Evolutionary conservation across 108 stramenopile genomes (phyloP), one percentile per base, ranked within the genome.

Genomic region (Pseudonitzschia multiseries): DNA sequence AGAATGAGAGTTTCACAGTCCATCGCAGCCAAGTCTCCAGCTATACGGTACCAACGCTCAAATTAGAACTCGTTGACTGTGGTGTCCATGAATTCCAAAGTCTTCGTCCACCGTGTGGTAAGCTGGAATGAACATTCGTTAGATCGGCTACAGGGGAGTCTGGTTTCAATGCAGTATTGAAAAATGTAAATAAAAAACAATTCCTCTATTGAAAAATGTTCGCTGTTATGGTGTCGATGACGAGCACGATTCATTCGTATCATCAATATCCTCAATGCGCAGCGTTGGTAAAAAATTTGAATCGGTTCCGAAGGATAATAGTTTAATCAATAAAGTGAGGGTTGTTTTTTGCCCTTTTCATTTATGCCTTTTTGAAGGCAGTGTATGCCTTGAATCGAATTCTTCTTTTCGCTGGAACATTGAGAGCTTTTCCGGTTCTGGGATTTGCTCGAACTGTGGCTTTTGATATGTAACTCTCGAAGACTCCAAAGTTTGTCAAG

Each of bases 11-110:
- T 79, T 20, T 71, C 70, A 68, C 54, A 77, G 48, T 57, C 36
- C 31, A 33, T 53, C 73, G 80, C 68, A 84, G 80, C 10, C 53
- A 78, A 28, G 78, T 77, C 4, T 43, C 79, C 6, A 86, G 86
- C 60, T 76, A 84, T 41, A 75, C 81, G 12, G 56, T 91, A 52
- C 88, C 88, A 21, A 85, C 88, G 17, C 69, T 93, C 4, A 93
- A 85, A 69, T 66, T 93, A 29, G 70, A 72, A 43, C 77, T 93
- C 53, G 90, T 91, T 65, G 92, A 93, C 65, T 82, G 81, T 24
- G 81, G 85, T 61, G 29, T 81, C 42, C 42, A 44, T 18, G 42
- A 44, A n/a, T 29, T 48, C 27, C 22, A 67, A 29, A 50, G 46
- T n/a, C 31, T 42, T 40, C 32, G 61, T 6, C 27, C 61, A 27